Percentiles rank a stretch among this genome's conserved stretches.
Conservation (phyloP, 495 filamentous ascomycete genomes). For the Neurospora discreta region DNA sequence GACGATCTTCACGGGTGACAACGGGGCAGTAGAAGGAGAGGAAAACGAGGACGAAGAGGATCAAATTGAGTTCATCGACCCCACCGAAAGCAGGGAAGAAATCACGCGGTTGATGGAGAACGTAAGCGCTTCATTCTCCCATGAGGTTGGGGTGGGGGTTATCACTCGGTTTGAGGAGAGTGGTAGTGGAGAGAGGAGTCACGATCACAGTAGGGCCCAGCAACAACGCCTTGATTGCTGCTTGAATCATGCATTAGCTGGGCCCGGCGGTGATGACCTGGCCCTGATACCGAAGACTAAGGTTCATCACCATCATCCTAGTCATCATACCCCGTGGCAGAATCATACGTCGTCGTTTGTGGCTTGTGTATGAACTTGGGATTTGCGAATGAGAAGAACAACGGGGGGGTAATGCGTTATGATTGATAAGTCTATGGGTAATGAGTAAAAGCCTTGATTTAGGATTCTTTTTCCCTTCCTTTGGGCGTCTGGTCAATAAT, state of each 20-base stretch:
- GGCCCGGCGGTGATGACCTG: slow-evolving; percentile 1
- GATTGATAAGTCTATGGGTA: not conserved
- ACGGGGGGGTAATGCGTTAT: not conserved
- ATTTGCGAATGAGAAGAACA: not conserved
- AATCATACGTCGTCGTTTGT: not conserved
- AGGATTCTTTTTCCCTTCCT: too few species aligned
- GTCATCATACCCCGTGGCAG: not conserved
- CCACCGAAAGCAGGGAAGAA: slow-evolving; percentile 17
- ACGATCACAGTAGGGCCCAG: not conserved
- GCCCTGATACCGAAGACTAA: slow-evolving; percentile 11
- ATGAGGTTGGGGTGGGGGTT: slow-evolving; percentile 17
- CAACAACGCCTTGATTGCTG: not conserved
- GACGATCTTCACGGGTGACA: too few species aligned
- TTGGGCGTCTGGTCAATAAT: too few species aligned
- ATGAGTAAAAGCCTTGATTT: not conserved
- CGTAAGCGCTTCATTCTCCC: slow-evolving; percentile 30
- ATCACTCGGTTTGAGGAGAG: not conserved
- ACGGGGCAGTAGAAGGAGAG: not conserved
- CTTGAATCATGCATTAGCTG: not conserved
- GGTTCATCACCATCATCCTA: not conserved
- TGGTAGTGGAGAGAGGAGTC: not conserved
- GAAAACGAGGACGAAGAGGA: not conserved
- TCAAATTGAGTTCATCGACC: slow-evolving; percentile 28
- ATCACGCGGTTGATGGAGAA: slow-evolving; percentile 27
- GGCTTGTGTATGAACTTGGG: not conserved